These are phyloP conservation scores for Abrus pulchellus DNA, from an alignment of 306 rosid species.

Conservation along the genomic window DNA sequence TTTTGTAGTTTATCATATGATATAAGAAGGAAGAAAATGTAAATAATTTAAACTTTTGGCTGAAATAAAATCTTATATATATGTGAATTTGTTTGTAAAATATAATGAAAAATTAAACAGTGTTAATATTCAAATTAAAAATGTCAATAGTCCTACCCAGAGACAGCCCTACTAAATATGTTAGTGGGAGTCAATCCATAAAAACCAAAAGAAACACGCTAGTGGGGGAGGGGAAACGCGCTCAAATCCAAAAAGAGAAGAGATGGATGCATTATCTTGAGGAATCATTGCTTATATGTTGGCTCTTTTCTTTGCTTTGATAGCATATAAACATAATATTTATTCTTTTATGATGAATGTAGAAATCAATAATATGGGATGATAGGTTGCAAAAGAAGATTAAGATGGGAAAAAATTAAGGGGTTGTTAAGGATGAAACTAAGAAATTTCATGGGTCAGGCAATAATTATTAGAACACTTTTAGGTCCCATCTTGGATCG, in stretches of 20 bases:
- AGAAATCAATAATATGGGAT: background rate
- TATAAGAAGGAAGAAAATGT: too few relatives aligned
- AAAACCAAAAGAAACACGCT: constrained; percentile 18
- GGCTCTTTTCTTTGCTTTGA: constrained; percentile 42
- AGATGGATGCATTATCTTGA: constrained; percentile 44
- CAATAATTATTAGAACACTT: constrained; percentile 71
- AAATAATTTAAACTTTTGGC: too few relatives aligned
- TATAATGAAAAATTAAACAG: too few relatives aligned
- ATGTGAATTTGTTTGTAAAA: too few relatives aligned
- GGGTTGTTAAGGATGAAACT: constrained; percentile 51
- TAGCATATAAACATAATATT: constrained; percentile 16
- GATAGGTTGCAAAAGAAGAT: constrained; percentile 31
- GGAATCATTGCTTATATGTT: constrained; percentile 39
- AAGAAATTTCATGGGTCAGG: constrained; percentile 61
- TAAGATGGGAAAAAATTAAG: constrained; percentile 54
- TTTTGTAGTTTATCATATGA: too few relatives aligned
- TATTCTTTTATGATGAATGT: constrained; percentile 5
- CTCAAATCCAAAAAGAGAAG: constrained; percentile 49
- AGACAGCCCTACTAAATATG: constrained; percentile 4
- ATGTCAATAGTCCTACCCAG: background rate
- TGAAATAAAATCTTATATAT: too few relatives aligned
- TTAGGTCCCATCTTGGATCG: constrained; percentile 62
- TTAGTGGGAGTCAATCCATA: constrained; percentile 30
- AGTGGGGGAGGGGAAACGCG: constrained; percentile 52
- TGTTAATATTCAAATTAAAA: too few relatives aligned